Conservation (phyloP, 2,329 filamentous ascomycete species). For the Tetracladium maxilliforme region DNA sequence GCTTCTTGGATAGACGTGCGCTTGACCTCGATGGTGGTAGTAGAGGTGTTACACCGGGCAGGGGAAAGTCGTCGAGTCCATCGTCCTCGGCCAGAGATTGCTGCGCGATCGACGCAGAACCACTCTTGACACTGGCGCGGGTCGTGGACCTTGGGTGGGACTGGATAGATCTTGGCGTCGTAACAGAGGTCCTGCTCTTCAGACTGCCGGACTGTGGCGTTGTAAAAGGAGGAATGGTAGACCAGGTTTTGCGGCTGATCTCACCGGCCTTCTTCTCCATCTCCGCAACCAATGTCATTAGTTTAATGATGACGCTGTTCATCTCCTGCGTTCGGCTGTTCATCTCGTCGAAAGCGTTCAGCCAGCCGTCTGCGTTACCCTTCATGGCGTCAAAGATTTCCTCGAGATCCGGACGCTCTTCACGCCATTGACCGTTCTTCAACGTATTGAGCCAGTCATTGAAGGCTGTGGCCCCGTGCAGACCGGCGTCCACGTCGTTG, state of each 20-base stretch:
- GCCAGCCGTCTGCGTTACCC: conserved; percentile 85
- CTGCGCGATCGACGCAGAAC: no score
- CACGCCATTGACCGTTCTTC: conserved; percentile 38
- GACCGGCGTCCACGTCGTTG: conserved; percentile 64
- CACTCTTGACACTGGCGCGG: no score
- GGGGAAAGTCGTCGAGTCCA: no score
- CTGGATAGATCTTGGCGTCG: no score
- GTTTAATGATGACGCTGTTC: conserved; percentile 52
- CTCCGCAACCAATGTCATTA: conserved; percentile 66
- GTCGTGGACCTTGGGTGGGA: no score
- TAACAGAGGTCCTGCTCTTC: no score
- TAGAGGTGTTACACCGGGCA: no score
- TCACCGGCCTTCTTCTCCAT: conserved; percentile 77
- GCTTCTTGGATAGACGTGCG: no score
- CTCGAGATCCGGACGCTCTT: conserved; percentile 44
- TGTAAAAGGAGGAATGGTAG: no score
- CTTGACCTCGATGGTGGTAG: no score
- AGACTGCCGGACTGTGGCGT: no score
- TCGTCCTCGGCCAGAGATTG: no score
- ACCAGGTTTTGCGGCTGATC: conserved; percentile 65
- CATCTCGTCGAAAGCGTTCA: conserved; percentile 62
- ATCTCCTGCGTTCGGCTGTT: conserved; percentile 59
- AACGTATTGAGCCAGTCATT: conserved; percentile 59
- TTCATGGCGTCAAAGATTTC: conserved; percentile 83
- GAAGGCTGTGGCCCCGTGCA: conserved; percentile 63